Evolutionary conservation across 306 rosid species (phyloP).

Genomic region (Hippophae rhamnoides): DNA sequence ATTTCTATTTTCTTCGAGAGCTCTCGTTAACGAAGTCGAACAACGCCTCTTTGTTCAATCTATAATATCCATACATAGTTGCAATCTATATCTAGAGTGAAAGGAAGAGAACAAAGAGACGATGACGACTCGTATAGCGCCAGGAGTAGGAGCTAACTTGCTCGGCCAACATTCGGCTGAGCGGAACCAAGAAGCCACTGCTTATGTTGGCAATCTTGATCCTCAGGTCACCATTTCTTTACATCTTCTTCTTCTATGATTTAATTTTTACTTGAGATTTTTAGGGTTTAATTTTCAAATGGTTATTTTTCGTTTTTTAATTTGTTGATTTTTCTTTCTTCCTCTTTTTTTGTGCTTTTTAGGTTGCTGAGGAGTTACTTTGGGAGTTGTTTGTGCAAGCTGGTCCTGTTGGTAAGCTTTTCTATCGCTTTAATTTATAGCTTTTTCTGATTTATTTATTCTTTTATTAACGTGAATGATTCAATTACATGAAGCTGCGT

Average conservation of each 20-base stretch:
- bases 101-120: background rate
- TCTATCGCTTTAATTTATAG: background rate
- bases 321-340: background rate
- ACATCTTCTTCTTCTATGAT: background rate
- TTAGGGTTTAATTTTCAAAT: constrained; percentile 3
- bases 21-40: too few relatives aligned
- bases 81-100: background rate
- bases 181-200: constrained; percentile 98
- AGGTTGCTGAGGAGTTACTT: constrained; percentile 46
- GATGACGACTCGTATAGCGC: constrained; percentile 96
- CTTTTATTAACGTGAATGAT: background rate
- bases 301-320: background rate
- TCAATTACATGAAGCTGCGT: too few relatives aligned
- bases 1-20: too few relatives aligned
- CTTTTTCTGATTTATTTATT: background rate
- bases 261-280: background rate
- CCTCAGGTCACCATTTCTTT: constrained; percentile 46
- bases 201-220: constrained; percentile 95
- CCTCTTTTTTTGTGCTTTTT: background rate
- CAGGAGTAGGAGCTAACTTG: constrained; percentile 93
- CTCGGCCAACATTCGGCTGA: constrained; percentile 76
- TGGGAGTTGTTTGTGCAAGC: constrained; percentile 65
- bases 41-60: background rate
- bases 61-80: background rate
- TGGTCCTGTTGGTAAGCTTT: constrained; percentile 45